Base-by-base conservation (phyloP, 1,284 basidiomycete genomes). In the Entoloma clypeatum region DNA sequence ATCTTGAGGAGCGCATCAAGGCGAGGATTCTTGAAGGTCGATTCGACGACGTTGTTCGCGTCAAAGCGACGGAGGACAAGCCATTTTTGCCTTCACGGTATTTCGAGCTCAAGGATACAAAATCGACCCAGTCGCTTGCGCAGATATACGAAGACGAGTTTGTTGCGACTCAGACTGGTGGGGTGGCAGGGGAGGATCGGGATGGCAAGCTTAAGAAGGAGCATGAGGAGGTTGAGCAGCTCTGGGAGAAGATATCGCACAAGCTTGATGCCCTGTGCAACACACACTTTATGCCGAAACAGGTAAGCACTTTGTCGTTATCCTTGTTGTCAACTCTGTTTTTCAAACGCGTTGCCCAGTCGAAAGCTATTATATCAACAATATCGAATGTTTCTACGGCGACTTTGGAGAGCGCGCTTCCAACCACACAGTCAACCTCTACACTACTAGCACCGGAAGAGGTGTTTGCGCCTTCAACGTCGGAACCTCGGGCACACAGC, bases 81-180 rank as follows among this genome's bases (percentile, higher is more conserved):
- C 81, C 92, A 0, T 98, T 95, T 74, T 70, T 98, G 1, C 92
- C 95, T 0, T 95, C 92, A 0, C 79, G 87, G 16, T 72, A 92
- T 50, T 82, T 97, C 47, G 93, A 98, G 58, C 72, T 99, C 13
- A 81, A 92, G 57, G 94, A 97, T 56, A 81, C 79, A 9, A 89
- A 93, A 60, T 92, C 87, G 5, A 72, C 79, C 10, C 87, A 93
- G 62, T 93, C 89, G 0, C 77, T 99, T 24, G 93, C 93, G 5
- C 90, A 99, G 65, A 90, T 98, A 45, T 99, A 99, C 65, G 96
- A 97, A 61, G 86, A 90, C 49, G 93, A 96, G 50, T 99, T 88
- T 63, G 72, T 83, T 36, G 79, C 81, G 2, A 75, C 77, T 14
- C 74, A 75, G 51, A 65, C 65, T n/a, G 78, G 68, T 40, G 79